A percentile compares a stretch with the other conserved stretches of the same genome.
Conservation (phyloP, 129 eudicot species). For the Saposhnikovia divaricata region DNA sequence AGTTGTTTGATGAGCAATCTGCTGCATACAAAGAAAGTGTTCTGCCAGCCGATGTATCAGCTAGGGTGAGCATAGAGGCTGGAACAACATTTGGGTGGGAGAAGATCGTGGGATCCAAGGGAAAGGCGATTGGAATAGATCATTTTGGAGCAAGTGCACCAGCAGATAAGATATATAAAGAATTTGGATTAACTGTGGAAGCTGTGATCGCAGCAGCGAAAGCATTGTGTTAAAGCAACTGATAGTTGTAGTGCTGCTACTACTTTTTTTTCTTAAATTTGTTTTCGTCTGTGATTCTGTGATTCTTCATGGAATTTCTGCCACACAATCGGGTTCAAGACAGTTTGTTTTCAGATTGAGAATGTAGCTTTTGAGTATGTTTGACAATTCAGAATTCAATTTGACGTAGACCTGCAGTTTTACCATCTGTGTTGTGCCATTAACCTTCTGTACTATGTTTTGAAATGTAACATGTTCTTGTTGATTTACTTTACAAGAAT, state of each 20-base stretch:
- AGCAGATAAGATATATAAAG: constrained; percentile 48
- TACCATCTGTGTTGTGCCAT: neutral
- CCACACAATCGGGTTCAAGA: neutral
- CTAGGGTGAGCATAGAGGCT: constrained; percentile 60
- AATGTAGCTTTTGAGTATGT: neutral
- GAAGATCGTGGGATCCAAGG: constrained; percentile 47
- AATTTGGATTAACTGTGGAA: constrained; percentile 51
- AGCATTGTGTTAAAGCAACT: constrained; percentile 20
- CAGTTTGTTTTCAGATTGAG: neutral
- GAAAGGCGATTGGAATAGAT: constrained; percentile 56
- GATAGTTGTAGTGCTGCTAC: neutral
- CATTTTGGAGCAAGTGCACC: constrained; percentile 63
- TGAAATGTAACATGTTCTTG: neutral
- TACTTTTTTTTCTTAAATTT: neutral
- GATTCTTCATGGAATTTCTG: neutral
- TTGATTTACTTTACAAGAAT: neutral
- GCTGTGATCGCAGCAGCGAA: constrained; percentile 49
- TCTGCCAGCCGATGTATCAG: constrained; percentile 33
- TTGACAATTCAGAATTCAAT: neutral
- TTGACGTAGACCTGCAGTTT: neutral
- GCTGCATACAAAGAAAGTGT: constrained; percentile 53
- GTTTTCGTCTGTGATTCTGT: neutral
- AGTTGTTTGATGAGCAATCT: constrained; percentile 44
- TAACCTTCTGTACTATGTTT: neutral
- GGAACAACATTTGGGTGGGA: constrained; percentile 61